A percentile compares a stretch with the other conserved stretches of the same genome.
These are phyloP conservation scores for Periconia sp. DNA, from an alignment of 2,329 filamentous ascomycete genomes.

Conservation along the genomic window DNA sequence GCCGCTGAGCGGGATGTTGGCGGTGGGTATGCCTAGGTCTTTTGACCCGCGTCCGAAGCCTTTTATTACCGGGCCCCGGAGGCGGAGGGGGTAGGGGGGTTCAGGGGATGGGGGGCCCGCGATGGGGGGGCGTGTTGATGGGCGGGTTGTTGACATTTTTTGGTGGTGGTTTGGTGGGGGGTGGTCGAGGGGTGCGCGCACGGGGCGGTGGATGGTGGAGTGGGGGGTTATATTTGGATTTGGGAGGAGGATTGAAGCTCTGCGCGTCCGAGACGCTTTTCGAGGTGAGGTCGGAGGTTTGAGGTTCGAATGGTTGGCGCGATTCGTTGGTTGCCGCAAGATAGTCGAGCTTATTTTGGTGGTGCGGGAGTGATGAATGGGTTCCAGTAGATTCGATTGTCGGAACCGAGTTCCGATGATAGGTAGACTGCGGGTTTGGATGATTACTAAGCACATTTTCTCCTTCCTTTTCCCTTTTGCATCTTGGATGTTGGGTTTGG, in stretches of 20 bases:
- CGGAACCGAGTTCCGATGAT: too few species aligned
- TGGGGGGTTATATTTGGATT: too few species aligned
- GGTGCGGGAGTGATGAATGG: too few species aligned
- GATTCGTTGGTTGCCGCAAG: too few species aligned
- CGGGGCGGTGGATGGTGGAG: background rate
- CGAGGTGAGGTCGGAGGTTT: background rate
- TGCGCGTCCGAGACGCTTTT: background rate
- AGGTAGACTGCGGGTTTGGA: too few species aligned
- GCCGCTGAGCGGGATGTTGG: conserved; percentile 73
- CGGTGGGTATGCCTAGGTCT: conserved; percentile 96
- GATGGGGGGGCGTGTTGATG: conserved; percentile 64
- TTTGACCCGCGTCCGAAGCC: conserved; percentile 94
- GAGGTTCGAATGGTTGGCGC: too few species aligned
- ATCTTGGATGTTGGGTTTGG: too few species aligned
- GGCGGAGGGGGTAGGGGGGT: conserved; percentile 76
- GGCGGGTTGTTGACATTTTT: conserved; percentile 15
- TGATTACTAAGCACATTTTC: too few species aligned
- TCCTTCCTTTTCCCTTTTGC: too few species aligned
- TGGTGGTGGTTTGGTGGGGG: background rate
- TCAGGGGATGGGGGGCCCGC: conserved; percentile 73
- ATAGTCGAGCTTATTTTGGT: too few species aligned
- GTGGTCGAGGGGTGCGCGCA: background rate
- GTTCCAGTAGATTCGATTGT: too few species aligned
- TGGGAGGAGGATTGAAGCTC: too few species aligned
- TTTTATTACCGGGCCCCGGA: conserved; percentile 85